Percentiles rank a stretch among this genome's conserved stretches.
Evolutionary conservation across 495 filamentous ascomycete species (phyloP).

Genomic region (Choiromyces venosus): DNA sequence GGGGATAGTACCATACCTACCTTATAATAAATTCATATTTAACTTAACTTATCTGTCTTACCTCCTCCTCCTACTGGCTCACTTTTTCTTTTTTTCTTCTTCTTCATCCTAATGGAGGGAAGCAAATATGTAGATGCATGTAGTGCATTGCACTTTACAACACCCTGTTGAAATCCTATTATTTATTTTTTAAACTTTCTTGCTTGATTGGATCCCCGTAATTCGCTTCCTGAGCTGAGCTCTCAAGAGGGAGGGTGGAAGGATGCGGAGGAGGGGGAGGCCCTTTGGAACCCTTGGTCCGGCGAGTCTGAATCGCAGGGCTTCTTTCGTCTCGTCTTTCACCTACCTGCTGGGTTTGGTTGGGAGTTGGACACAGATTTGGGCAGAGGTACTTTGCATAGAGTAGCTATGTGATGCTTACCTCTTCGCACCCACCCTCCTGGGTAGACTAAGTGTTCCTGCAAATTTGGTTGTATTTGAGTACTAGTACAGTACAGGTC

Average conservation of each 20-base stretch:
- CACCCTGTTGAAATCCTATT: background rate
- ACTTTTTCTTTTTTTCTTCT: background rate
- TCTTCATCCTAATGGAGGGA: background rate
- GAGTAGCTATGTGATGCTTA: background rate
- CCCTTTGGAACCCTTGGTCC: slow-evolving; percentile 16
- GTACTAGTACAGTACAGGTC: slow-evolving; percentile 15
- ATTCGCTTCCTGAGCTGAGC: slow-evolving; percentile 27
- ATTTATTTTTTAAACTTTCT: background rate
- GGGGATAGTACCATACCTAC: background rate
- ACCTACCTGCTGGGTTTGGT: slow-evolving; percentile 3
- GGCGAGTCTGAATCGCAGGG: slow-evolving; percentile 14
- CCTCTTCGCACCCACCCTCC: slow-evolving; percentile 23
- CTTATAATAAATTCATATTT: background rate
- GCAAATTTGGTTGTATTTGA: slow-evolving; percentile 22
- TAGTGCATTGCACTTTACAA: background rate
- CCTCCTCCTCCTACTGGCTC: background rate
- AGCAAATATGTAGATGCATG: background rate
- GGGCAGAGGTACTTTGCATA: slow-evolving; percentile 25
- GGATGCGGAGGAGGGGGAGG: background rate
- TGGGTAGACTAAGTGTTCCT: slow-evolving; percentile 32
- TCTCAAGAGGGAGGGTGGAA: background rate
- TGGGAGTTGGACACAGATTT: slow-evolving; percentile 10
- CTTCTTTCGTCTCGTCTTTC: slow-evolving; percentile 35
- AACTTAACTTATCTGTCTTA: background rate
- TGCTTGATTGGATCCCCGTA: slow-evolving; percentile 32